Base-by-base conservation (phyloP, 306 rosid species). In the Abrus pulchellus region DNA sequence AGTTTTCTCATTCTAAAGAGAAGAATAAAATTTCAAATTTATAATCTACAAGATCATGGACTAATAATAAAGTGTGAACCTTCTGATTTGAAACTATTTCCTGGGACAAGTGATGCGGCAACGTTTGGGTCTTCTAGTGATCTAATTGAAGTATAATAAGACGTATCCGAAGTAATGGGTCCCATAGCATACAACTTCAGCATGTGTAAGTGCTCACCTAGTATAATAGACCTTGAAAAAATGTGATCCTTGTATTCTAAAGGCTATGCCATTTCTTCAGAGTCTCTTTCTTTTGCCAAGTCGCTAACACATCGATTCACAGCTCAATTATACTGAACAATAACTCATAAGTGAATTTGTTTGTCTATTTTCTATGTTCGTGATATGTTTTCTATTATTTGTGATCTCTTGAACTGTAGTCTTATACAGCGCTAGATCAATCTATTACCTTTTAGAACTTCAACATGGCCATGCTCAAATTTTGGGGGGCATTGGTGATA, bases 141-240 rank as follows among this genome's bases (percentile, higher is more conserved):
- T 72, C 53, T 66, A 61, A 75, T 79, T 73, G 80, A 85, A 88
- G 87, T 82, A 38, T 72, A 48, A 54, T 83, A 49, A 73, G 83
- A 85, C 69, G 60, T 56, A 43, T 85, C 85, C 80, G 57, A 68
- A 36, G 56, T 77, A 49, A 3, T 73, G 90, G 90, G 83, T 64
- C 81, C 90, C 84, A 52, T 76, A 40, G 29, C 60, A 40, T 80
- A 68, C 10, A 81, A n/a, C 47, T 65, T 75, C 10, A 40, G 48
- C 84, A 79, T 79, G 84, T 83, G 86, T n/a, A 83, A 53, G 86
- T 72, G 73, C 50, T 69, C 1, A 27, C 33, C 71, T 65, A 62
- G 30, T 2, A 82, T 38, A 69, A 82, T 38, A 69, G 34, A 79
- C 70, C 75, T 72, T 53, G 9, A 77, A 78, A 45, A 40, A 67